Conservation (phyloP, 805 yeast species). For the Yarrowia hollandica region DNA sequence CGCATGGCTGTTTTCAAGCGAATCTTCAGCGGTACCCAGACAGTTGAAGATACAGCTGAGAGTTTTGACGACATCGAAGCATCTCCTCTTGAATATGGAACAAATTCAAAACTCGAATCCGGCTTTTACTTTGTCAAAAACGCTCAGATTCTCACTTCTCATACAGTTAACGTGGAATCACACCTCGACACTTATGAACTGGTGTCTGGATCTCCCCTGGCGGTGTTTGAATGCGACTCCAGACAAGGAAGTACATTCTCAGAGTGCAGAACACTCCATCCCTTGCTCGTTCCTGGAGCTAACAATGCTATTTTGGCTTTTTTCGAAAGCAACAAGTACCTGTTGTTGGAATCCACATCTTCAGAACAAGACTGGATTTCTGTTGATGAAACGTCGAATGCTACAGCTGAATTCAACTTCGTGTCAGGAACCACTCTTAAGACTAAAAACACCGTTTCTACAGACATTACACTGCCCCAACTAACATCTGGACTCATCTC, state of each 20-base stretch:
- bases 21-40: slow-evolving; percentile 42
- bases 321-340: neutral
- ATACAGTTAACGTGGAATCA: neutral
- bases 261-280: neutral
- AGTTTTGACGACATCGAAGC: slow-evolving; percentile 17
- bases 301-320: neutral
- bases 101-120: neutral
- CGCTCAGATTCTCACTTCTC: slow-evolving; percentile 29
- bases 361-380: slow-evolving; percentile 1
- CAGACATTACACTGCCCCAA: neutral
- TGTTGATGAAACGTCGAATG: neutral
- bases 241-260: neutral
- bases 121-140: slow-evolving; percentile 26
- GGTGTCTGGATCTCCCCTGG: neutral
- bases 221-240: neutral
- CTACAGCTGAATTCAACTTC: neutral
- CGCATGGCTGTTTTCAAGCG: slow-evolving; percentile 61
- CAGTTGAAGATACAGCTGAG: slow-evolving; percentile 24
- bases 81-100: slow-evolving; percentile 22
- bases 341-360: neutral
- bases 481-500: neutral
- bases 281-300: neutral
- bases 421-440: neutral
- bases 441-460: neutral
- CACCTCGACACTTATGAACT: neutral